Conservation (phyloP, 2,329 filamentous ascomycete genomes). For the Pezicula carpinea region DNA sequence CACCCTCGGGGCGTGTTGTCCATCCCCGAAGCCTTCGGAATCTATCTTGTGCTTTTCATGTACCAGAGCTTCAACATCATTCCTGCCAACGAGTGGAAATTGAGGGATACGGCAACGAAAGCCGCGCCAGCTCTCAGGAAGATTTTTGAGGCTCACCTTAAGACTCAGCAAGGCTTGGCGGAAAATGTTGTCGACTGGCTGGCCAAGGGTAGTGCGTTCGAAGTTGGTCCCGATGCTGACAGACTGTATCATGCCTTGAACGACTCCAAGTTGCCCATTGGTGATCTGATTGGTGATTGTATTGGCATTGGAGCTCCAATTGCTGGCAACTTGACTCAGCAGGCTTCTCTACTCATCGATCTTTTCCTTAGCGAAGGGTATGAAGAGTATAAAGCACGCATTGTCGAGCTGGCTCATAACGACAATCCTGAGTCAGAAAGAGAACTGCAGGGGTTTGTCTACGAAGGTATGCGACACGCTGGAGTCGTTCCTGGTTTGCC, state of each 20-base stretch:
- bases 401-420: slow-evolving; percentile 43
- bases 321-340: slow-evolving; percentile 47
- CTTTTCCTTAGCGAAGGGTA: slow-evolving; percentile 45
- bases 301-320: slow-evolving; percentile 45
- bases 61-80: slow-evolving; percentile 51
- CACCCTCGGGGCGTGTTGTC: slow-evolving; percentile 52
- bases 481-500: slow-evolving; percentile 47
- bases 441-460: slow-evolving; percentile 49
- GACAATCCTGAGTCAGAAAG: slow-evolving; percentile 35
- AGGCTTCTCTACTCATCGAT: slow-evolving; percentile 48
- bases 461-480: slow-evolving; percentile 49
- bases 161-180: slow-evolving; percentile 37
- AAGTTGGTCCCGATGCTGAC: slow-evolving; percentile 45
- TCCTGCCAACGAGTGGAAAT: slow-evolving; percentile 42
- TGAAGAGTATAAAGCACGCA: slow-evolving; percentile 44
- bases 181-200: slow-evolving; percentile 41
- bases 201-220: slow-evolving; percentile 42
- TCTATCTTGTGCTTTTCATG: slow-evolving; percentile 40
- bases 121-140: slow-evolving; percentile 32
- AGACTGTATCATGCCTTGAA: slow-evolving; percentile 46
- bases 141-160: slow-evolving; percentile 40
- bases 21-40: slow-evolving; percentile 40
- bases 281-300: slow-evolving; percentile 44
- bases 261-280: slow-evolving; percentile 39
- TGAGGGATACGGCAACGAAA: slow-evolving; percentile 39